Percentiles rank a stretch among this genome's conserved stretches.
phyloP scores from a whole-genome alignment of 192 early-diverging fungal genomes.

The Chytriomyces hyalinus region DNA sequence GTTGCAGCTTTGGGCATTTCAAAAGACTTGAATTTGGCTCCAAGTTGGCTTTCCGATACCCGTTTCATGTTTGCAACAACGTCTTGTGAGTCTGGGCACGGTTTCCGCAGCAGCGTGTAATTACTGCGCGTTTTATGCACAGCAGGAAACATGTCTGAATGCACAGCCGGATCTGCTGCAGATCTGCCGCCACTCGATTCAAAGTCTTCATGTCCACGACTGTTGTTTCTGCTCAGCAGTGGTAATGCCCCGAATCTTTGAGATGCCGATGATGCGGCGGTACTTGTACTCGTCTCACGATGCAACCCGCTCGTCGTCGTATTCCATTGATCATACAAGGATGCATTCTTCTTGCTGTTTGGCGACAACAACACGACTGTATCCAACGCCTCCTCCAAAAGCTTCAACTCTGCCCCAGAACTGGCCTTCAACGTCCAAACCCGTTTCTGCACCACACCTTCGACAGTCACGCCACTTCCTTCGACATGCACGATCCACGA shows the following conservation, averaged over 20 bases:
- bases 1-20: not conserved
- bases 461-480: not conserved
- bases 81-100: not conserved
- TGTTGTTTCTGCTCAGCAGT: not conserved
- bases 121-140: not conserved
- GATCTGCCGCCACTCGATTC: not conserved
- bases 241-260: not conserved
- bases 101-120: not conserved
- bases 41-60: not conserved
- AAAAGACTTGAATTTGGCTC: not conserved
- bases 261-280: not conserved
- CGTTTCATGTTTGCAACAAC: not conserved
- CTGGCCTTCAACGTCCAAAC: conserved; percentile 4
- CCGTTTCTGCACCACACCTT: not conserved
- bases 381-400: conserved; percentile 1
- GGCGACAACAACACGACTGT: not conserved
- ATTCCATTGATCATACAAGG: not conserved
- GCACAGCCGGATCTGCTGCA: not conserved
- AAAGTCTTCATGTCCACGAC: not conserved
- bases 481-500: not conserved
- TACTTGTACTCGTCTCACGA: not conserved
- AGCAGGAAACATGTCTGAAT: not conserved
- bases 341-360: not conserved
- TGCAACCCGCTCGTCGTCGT: not conserved
- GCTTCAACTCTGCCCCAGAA: not conserved